Base-by-base conservation (phyloP, 805 yeast species). In the Candida cerambycidarum region DNA sequence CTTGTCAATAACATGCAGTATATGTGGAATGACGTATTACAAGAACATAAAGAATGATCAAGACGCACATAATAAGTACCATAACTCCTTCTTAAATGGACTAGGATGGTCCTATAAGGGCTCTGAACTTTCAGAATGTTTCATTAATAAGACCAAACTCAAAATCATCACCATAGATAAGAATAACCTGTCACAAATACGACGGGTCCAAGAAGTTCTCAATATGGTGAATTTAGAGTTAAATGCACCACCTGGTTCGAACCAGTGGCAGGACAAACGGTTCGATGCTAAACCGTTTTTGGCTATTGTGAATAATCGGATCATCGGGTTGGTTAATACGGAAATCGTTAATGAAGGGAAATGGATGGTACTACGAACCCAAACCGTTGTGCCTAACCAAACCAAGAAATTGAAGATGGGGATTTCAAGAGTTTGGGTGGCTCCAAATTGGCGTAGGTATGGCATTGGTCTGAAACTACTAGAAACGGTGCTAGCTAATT, bases 331-430 rank as follows among this genome's bases (percentile, higher is more conserved):
- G 1, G 67, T 81, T 7, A 73, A 81, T 1, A 70, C 80, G 1
- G 86, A 82, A 38, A 62, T 69, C 24, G 61, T 71, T 1, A 13
- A 21, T 0, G 52, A 38, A 9, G 78, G 83, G 0, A 59, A 74
- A 28, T 83, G 90, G 90, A 77, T 82, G 79, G 62, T 80, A 0
- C 57, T 69, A 41, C 74, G 72, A 2, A 71, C 77, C 2, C 82
- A 80, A 30, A 57, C 74, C 8, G 43, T 69, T 0, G 83, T 83
- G 0, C 78, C 79, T 3, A 56, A 67, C 5, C 76, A 70, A 39
- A 65, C 80, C 21, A 51, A 50, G 0, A 56, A 66, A 12, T 47
- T 67, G 2, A 56, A 51, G 16, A 33, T 69, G 4, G 76, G 76
- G 2, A 57, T 71, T 4, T 67, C 73, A 3, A 48, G 76, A 24